Evolutionary conservation across 108 stramenopile genomes (phyloP).

Genomic region (Pseudonitzschia delicatissima): DNA sequence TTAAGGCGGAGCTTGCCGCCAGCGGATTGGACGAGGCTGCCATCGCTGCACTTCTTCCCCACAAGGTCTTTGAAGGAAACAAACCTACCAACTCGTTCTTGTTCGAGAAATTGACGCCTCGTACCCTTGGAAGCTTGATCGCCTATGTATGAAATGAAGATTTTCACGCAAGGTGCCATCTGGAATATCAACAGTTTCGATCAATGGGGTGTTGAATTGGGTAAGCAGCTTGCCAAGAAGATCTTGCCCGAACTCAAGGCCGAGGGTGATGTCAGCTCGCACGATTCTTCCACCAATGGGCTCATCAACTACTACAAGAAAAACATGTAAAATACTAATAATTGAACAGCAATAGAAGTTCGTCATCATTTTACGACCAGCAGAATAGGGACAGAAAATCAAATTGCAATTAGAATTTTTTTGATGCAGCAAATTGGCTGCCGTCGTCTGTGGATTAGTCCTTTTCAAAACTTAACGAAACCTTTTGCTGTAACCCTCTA

Average conservation of each 20-base stretch:
- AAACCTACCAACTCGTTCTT: conserved; percentile 91
- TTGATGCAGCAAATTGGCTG: no score
- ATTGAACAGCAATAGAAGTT: no score
- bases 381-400: no score
- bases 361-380: no score
- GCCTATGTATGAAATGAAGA: conserved; percentile 98
- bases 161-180: conserved; percentile 96
- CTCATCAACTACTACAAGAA: conserved; percentile 87
- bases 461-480: no score
- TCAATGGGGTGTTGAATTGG: conserved; percentile 96
- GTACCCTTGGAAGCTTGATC: conserved; percentile 87
- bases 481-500: no score
- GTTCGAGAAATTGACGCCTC: conserved; percentile 82
- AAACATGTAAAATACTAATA: conserved; percentile 36
- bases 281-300: conserved; percentile 83
- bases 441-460: no score
- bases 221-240: conserved; percentile 92
- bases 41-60: conserved; percentile 74
- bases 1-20: conserved; percentile 42
- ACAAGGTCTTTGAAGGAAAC: conserved; percentile 99
- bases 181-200: conserved; percentile 99
- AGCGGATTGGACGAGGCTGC: conserved; percentile 67
- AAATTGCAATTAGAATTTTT: no score
- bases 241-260: conserved; percentile 72
- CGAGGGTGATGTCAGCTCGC: conserved; percentile 46